These are phyloP conservation scores for Diaporthe humulicola DNA, from an alignment of 2,329 filamentous ascomycete genomes.

Conservation along the genomic window DNA sequence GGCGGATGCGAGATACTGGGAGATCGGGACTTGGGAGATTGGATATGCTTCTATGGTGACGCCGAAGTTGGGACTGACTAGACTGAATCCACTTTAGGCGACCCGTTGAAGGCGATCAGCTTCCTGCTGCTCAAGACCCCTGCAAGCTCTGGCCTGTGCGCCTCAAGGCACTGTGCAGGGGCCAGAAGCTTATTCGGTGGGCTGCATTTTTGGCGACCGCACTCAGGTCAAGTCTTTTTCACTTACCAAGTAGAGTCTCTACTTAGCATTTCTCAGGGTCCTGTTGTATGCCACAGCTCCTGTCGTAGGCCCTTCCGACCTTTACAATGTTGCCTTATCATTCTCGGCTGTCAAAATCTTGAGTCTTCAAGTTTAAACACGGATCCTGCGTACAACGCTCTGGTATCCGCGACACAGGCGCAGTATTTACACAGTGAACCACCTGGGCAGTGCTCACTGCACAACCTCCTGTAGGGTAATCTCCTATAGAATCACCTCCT, in stretches of 20 bases:
- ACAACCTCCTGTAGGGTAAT: background rate
- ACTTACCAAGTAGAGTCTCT: no score
- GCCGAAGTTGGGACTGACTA: background rate
- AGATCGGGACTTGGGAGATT: background rate
- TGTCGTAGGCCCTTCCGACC: no score
- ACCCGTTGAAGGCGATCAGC: background rate
- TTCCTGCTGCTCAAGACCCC: background rate
- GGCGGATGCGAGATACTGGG: background rate
- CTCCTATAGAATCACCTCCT: background rate
- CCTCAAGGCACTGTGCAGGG: slow-evolving; percentile 1
- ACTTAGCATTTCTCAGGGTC: no score
- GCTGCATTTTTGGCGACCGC: background rate
- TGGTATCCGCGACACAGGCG: background rate
- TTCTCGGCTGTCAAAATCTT: background rate
- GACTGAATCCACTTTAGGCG: background rate
- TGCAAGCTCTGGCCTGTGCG: slow-evolving; percentile 9
- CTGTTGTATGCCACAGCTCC: background rate
- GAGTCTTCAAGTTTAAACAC: background rate
- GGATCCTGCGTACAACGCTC: background rate
- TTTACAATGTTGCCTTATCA: background rate
- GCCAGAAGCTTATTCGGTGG: slow-evolving; percentile 37
- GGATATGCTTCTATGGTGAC: background rate
- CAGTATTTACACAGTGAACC: background rate
- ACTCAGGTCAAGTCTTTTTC: background rate
- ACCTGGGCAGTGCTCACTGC: background rate